Evolutionary conservation across 305 asterid species (phyloP), one percentile per base, ranked within the genome.

Genomic region (Ajuga reptans): DNA sequence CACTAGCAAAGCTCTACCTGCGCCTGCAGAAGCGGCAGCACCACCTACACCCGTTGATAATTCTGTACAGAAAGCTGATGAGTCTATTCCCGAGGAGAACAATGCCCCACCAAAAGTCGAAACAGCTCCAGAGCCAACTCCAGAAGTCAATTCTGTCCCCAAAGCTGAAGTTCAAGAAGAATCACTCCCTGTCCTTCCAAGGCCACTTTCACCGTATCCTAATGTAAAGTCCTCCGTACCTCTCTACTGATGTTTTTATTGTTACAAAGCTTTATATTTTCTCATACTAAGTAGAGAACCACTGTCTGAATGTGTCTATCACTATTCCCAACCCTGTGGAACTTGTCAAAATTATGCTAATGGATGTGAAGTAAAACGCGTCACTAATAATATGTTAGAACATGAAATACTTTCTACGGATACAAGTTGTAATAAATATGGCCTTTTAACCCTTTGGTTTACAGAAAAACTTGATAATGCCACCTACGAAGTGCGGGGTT

Each of bases 161-260:
- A 78, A 79, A 51, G 82, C 85, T 27, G 88, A 86, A 81, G 84
- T 75, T 36, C 29, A 80, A 70, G 64, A 71, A 76, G 88, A 84
- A 63, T 69, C 90, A 10, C 68, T 71, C 52, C 82, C 96, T 33
- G 72, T 46, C 67, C 29, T 51, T 77, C 34, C 92, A 61, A 80
- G 86, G 66, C 75, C 97, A 15, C 96, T 86, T 36, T 93, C 97
- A 24, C 99, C 97, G 46, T 93, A 84, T 73, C 92, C 99, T n/a
- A 86, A 84, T 24, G 99, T 93, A 85, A 86, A 73, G 68, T 58
- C 63, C 50, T 72, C 67, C 52, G 9, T 54, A 17, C n/a, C 14
- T 53, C 42, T 43, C 60, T 11, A 6, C 33, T 12, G 7, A 64
- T 17, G 34, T 57, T 64, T 21, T 42, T 18, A 2, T 16, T 49